Evolutionary conservation across 257 asterid genomes (phyloP), one percentile per base, ranked within the genome.

Genomic region (Salvia hispanica): DNA sequence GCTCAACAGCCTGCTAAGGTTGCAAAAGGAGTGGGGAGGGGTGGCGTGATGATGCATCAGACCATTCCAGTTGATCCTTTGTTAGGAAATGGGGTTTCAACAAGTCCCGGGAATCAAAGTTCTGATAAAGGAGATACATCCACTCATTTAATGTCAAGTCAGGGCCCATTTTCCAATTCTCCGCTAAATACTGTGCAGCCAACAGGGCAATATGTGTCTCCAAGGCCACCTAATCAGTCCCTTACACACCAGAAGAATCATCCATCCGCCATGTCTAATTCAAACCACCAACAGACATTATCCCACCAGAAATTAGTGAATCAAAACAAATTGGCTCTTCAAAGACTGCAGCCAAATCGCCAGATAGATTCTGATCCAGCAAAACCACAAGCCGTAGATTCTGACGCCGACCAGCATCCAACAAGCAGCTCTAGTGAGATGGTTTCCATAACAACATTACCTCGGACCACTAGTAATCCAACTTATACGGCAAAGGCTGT

Each of bases 21-120:
- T 80, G 78, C 72, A 33, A 88, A 88, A 66, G 95, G 95, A 69
- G 86, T 76, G 51, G 95, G 84, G 55, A 83, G 88, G 81, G 97
- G 96, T 53, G 78, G 67, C 45, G 11, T 56, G 67, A 52, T 72
- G 83, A 80, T 72, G 78, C 83, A 86, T 71, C 97, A 82, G 73
- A 85, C 80, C 75, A 48, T 73, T 34, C 79, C 86, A 18, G 56
- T 67, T 63, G 95, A 89, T 66, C 78, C 91, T 4, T 75, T 91
- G 64, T 52, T 69, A 53, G 58, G 58, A 64, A 83, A 86, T 78
- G 91, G 95, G 67, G 72, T 83, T 77, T 76, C 95, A 3, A n/a
- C 77, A 48, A 87, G 71, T 81, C 70, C 82, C 43, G 83, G 73
- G 45, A 82, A 64, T 76, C 82, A 66, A 69, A 58, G 82, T 67